Percentiles rank a stretch among this genome's conserved stretches.
Evolutionary conservation across 1,139 yeast species (phyloP).

Genomic region (Pichia sp.): DNA sequence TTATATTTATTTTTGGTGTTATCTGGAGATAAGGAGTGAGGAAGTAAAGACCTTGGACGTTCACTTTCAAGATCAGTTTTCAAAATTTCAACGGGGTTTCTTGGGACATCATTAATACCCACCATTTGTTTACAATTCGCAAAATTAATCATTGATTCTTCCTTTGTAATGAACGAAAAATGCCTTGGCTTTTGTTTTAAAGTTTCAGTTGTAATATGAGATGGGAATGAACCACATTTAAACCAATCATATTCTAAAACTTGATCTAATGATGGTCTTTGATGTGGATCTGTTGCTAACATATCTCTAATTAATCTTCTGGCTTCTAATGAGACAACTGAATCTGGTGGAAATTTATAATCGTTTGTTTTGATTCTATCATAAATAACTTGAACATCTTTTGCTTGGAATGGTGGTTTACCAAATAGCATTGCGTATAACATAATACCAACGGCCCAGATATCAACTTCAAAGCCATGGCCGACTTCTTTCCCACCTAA

Average conservation of each 20-base stretch:
- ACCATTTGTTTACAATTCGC: conserved; percentile 56
- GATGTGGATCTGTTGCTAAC: conserved; percentile 68
- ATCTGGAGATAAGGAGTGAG: conserved; percentile 87
- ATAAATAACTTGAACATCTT: conserved; percentile 88
- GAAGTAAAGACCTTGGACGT: conserved; percentile 64
- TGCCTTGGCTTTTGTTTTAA: conserved; percentile 53
- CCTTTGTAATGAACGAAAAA: conserved; percentile 46
- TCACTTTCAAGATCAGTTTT: conserved; percentile 66
- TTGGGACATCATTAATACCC: conserved; percentile 47
- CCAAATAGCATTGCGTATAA: conserved; percentile 85
- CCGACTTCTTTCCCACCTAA: conserved; percentile 83
- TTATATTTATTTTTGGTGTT: conserved; percentile 84
- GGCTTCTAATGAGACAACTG: conserved; percentile 63
- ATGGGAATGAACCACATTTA: conserved; percentile 72
- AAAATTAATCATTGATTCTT: conserved; percentile 66
- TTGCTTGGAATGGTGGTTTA: conserved; percentile 95
- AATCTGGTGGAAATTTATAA: conserved; percentile 69
- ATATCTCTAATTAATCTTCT: conserved; percentile 62
- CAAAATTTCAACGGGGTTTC: conserved; percentile 63
- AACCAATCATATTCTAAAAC: conserved; percentile 81
- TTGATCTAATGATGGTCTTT: conserved; percentile 76
- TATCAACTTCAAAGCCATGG: conserved; percentile 89
- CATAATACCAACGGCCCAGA: conserved; percentile 97
- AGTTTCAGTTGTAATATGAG: conserved; percentile 55
- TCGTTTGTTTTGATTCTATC: conserved; percentile 85